These are phyloP conservation scores for Moesziomyces sp. DNA, from an alignment of 1,284 basidiomycete genomes.

Conservation along the genomic window DNA sequence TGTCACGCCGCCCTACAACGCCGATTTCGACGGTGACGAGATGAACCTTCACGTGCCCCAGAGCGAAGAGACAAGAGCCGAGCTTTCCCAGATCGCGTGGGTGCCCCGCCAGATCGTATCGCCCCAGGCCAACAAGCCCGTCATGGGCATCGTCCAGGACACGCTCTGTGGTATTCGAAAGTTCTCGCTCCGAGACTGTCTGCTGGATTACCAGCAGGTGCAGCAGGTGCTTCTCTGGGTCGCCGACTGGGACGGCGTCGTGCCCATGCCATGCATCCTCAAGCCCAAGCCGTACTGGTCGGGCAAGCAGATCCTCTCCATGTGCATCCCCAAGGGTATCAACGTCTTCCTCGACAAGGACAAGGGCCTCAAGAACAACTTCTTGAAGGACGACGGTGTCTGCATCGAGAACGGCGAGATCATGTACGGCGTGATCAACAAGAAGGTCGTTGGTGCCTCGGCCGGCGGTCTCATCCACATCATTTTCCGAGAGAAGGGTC, in stretches of 20 bases:
- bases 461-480: constrained; percentile 92
- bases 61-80: constrained; percentile 98
- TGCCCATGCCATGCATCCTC: constrained; percentile 92
- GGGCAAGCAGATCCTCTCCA: constrained; percentile 93
- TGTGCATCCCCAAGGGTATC: constrained; percentile 95
- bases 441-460: constrained; percentile 95
- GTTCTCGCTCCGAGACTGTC: constrained; percentile 86
- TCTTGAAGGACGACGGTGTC: constrained; percentile 82
- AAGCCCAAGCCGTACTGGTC: constrained; percentile 98
- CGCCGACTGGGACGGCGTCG: constrained; percentile 92
- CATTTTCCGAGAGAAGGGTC: constrained; percentile 97
- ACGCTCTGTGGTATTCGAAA: constrained; percentile 97
- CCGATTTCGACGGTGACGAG: constrained; percentile 94
- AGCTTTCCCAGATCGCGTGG: constrained; percentile 97
- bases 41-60: constrained; percentile 98
- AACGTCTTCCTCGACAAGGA: constrained; percentile 75
- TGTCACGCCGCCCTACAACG: constrained; percentile 72
- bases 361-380: constrained; percentile 61
- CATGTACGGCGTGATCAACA: constrained; percentile 93
- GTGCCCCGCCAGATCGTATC: constrained; percentile 99
- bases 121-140: constrained; percentile 98
- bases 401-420: constrained; percentile 97
- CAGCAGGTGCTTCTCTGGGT: constrained; percentile 99
- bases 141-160: constrained; percentile 99
- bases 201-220: constrained; percentile 70